Evolutionary conservation across 2,329 filamentous ascomycete species (phyloP), one percentile per base, ranked within the genome.

Genomic region (Fusarium udum): DNA sequence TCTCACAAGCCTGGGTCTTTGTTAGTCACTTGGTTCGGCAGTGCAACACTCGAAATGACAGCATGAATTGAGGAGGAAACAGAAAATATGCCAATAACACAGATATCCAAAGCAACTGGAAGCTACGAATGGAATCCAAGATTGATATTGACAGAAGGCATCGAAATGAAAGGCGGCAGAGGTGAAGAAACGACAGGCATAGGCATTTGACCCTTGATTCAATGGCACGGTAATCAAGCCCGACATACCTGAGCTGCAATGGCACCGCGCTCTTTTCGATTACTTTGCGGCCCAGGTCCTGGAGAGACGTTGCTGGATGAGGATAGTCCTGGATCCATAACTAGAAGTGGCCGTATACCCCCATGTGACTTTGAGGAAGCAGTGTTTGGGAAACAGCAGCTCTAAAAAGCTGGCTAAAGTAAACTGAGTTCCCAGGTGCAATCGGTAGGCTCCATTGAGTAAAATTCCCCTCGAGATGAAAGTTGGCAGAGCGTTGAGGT

Each of bases 1-100:
- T 89, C 75, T 90, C 87, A 81, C 89, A 91, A 26, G 89, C 88
- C 83, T 86, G 55, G 28, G 22, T 20, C 16, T 16, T 20, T 49
- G 56, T 78, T 32, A 78, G 74, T 40, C 16, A 46, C 24, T 42
- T 43, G 13, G 9, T 39, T 42, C 39, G 14, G 45, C 14, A 49
- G 22, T 42, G n/a, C 22, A 13, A 24, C 51, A 42, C 31, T 32
- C 13, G 14, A 28, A 8, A 36, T 36, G 18, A 26, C 39, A 12
- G 26, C 22, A 28, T 39, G 9, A n/a, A 24, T n/a, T 22, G 26
- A n/a, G 22, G 18, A 31, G 24, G 36, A 13, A n/a, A 31, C n/a
- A 34, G 32, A 18, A 32, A 22, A 20, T 12, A 22, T 42, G 18
- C 4, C 51, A 40, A 24, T 31, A 14, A 18, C 22, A 28, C 9